phyloP scores from a whole-genome alignment of 2,329 filamentous ascomycete species.

The Pseudocercospora fuligena region DNA sequence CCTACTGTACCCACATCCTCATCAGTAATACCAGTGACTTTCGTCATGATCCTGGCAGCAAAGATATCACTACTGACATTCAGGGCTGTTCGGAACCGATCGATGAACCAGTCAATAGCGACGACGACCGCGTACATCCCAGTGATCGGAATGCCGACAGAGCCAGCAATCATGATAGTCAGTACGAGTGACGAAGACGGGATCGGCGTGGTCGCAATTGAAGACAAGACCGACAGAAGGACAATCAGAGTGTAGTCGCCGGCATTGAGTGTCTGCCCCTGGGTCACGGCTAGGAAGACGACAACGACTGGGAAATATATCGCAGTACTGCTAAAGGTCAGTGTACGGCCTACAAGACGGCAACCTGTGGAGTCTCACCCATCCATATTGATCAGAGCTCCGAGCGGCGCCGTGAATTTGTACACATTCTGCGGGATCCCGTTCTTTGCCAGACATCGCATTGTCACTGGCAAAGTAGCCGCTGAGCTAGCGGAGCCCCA shows the following conservation, averaged over 20 bases:
- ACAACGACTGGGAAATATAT: slow-evolving; percentile 62
- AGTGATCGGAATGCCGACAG: slow-evolving; percentile 52
- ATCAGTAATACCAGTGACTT: slow-evolving; percentile 46
- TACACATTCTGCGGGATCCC: slow-evolving; percentile 51
- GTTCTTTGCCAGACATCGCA: slow-evolving; percentile 48
- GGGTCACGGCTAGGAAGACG: slow-evolving; percentile 58
- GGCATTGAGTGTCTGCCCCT: slow-evolving; percentile 51
- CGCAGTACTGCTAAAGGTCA: slow-evolving; percentile 44
- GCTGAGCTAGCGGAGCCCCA: slow-evolving; percentile 61
- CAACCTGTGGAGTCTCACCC: slow-evolving; percentile 31
- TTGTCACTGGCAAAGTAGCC: slow-evolving; percentile 57
- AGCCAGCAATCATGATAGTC: slow-evolving; percentile 56
- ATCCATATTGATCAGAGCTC: slow-evolving; percentile 59
- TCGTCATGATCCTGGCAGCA: slow-evolving; percentile 47
- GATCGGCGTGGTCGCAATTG: slow-evolving; percentile 61
- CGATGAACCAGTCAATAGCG: slow-evolving; percentile 62
- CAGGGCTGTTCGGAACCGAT: slow-evolving; percentile 58
- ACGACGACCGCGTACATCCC: slow-evolving; percentile 60
- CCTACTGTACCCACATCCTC: slow-evolving; percentile 8
- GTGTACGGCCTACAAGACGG: background rate
- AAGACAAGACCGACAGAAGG: slow-evolving; percentile 56
- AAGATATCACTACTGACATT: slow-evolving; percentile 60
- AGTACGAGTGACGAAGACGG: slow-evolving; percentile 58
- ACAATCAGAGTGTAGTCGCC: slow-evolving; percentile 57
- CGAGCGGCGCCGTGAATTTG: slow-evolving; percentile 56